Conservation (phyloP, 208 protist species). For the Leishmania tarentolae region DNA sequence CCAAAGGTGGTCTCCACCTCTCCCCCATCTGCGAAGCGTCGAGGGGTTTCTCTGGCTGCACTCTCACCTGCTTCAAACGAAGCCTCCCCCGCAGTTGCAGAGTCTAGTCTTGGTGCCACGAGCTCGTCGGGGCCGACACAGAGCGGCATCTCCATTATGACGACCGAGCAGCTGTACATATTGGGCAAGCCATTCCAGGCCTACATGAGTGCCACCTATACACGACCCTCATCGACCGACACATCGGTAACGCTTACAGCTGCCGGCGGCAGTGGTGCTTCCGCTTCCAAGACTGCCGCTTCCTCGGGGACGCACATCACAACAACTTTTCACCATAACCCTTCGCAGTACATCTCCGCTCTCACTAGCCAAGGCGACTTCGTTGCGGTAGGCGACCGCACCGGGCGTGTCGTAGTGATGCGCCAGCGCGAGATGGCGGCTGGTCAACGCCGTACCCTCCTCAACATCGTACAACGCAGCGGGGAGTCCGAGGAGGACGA, state of each 20-base stretch:
- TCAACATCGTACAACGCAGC: slow-evolving; percentile 22
- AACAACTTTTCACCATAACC: slow-evolving; percentile 45
- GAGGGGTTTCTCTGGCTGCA: not conserved
- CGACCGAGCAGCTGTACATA: slow-evolving; percentile 47
- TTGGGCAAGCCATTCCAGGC: slow-evolving; percentile 37
- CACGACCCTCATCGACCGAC: slow-evolving; percentile 11
- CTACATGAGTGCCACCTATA: slow-evolving; percentile 29
- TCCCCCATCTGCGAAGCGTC: not conserved
- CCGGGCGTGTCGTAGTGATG: slow-evolving; percentile 78
- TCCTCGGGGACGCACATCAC: slow-evolving; percentile 22
- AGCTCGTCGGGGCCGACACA: not conserved
- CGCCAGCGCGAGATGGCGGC: slow-evolving; percentile 39
- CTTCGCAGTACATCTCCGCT: slow-evolving; percentile 66
- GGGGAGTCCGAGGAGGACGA: slow-evolving; percentile 22
- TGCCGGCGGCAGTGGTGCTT: not conserved
- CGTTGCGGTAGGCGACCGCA: slow-evolving; percentile 79
- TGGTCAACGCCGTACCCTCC: slow-evolving; percentile 26
- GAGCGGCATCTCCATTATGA: slow-evolving; percentile 26
- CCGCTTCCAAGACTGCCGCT: slow-evolving; percentile 7
- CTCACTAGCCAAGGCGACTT: slow-evolving; percentile 67
- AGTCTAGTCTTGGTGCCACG: not conserved
- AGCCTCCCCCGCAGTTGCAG: not conserved
- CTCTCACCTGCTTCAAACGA: not conserved
- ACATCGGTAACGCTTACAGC: not conserved
- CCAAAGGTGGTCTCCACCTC: not conserved